These are phyloP conservation scores for Malania oleifera DNA, from an alignment of 164 flowering plant genomes.

Conservation along the genomic window DNA sequence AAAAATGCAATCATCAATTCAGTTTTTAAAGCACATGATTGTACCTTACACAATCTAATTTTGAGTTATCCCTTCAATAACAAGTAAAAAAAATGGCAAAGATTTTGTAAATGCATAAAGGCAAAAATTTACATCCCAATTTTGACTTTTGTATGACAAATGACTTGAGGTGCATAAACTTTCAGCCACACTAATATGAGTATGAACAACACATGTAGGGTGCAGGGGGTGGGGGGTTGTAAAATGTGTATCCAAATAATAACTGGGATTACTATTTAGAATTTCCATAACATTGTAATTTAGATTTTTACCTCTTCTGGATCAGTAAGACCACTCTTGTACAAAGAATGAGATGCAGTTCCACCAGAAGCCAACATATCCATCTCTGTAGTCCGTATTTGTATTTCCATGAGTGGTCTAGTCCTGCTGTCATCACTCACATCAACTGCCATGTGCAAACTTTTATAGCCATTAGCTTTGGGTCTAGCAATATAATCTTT, in stretches of 20 bases:
- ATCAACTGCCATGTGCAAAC: conserved; percentile 93
- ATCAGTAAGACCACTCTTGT: conserved; percentile 86
- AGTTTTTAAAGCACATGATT: not conserved
- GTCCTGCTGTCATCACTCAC: conserved; percentile 47
- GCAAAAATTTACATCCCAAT: not conserved
- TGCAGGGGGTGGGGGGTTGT: no score
- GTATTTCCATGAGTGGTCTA: conserved; percentile 80
- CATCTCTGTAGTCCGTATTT: conserved; percentile 83
- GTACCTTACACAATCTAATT: not conserved
- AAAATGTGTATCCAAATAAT: not conserved
- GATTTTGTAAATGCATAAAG: not conserved
- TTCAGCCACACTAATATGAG: not conserved
- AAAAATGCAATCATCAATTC: not conserved
- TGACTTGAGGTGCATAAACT: not conserved
- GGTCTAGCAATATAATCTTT: conserved; percentile 83
- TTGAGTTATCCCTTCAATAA: not conserved
- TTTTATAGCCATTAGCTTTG: conserved; percentile 83
- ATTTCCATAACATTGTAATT: not conserved
- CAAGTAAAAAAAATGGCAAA: not conserved
- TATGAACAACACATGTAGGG: not conserved
- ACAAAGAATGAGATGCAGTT: conserved; percentile 77
- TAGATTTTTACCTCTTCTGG: conserved; percentile 82
- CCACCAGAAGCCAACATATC: conserved; percentile 73
- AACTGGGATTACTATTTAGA: no score
- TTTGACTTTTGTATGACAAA: not conserved